Conservation (phyloP, 2,329 filamentous ascomycete species). For the Thelonectria discophora region DNA sequence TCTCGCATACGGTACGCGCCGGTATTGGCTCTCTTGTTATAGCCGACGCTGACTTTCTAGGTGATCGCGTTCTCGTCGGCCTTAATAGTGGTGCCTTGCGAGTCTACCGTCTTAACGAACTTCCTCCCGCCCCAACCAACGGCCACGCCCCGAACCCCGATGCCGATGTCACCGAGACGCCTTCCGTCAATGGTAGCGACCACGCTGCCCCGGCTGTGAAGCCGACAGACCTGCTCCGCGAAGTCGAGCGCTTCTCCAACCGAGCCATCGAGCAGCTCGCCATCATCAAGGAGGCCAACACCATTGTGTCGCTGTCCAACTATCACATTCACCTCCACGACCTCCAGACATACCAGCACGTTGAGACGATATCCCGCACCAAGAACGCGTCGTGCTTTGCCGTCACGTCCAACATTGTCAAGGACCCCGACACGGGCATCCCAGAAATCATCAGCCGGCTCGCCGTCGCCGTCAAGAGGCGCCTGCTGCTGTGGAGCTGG, state of each 20-base stretch:
- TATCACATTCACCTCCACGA: slow-evolving; percentile 91
- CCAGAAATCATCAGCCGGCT: slow-evolving; percentile 92
- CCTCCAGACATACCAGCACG: slow-evolving; percentile 81
- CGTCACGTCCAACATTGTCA: slow-evolving; percentile 94
- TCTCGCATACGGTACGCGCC: slow-evolving; percentile 79
- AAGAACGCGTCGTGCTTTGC: slow-evolving; percentile 91
- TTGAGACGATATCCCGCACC: slow-evolving; percentile 81
- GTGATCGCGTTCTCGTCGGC: slow-evolving; percentile 90
- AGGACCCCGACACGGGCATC: slow-evolving; percentile 85
- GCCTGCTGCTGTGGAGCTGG: slow-evolving; percentile 93
- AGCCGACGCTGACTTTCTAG: slow-evolving; percentile 51
- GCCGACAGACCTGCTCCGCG: slow-evolving; percentile 85
- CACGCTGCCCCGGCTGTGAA: slow-evolving; percentile 51
- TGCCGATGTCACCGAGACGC: slow-evolving; percentile 42
- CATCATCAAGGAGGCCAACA: slow-evolving; percentile 93
- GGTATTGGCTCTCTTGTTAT: background rate
- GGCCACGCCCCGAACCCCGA: slow-evolving; percentile 39
- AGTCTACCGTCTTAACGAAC: slow-evolving; percentile 89
- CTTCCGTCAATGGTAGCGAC: slow-evolving; percentile 42
- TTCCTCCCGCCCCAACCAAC: slow-evolving; percentile 50
- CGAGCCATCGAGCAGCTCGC: slow-evolving; percentile 92
- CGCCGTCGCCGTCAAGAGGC: slow-evolving; percentile 91
- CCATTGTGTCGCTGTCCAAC: slow-evolving; percentile 90
- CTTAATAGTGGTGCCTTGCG: slow-evolving; percentile 88
- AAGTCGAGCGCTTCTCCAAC: slow-evolving; percentile 92